Conservation (phyloP, 2,329 filamentous ascomycete genomes). For the Alternaria infectoria region DNA sequence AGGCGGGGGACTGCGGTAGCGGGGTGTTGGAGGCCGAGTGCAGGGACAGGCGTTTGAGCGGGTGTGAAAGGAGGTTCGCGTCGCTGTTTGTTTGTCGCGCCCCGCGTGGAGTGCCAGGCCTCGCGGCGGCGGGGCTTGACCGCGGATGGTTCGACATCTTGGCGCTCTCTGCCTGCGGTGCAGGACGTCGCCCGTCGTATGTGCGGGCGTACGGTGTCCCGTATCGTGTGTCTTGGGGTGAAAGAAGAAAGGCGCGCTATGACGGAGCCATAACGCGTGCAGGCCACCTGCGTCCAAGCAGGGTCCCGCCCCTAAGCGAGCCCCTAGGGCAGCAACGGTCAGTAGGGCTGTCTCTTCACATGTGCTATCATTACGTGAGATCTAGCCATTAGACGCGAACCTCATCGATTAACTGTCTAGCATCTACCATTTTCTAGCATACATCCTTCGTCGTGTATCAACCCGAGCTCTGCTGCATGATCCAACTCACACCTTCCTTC, state of each 20-base stretch:
- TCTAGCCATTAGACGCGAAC: background rate
- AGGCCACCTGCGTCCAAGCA: constrained; percentile 12
- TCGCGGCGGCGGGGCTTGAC: constrained; percentile 13
- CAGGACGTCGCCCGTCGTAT: constrained; percentile 29
- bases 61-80: constrained; percentile 39
- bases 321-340: constrained; percentile 14
- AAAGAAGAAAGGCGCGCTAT: constrained; percentile 21
- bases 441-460: background rate
- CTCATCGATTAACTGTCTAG: background rate
- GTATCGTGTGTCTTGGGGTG: constrained; percentile 5
- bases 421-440: background rate
- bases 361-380: background rate
- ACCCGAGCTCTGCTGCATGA: constrained; percentile 30
- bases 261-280: constrained; percentile 15
- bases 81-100: constrained; percentile 46
- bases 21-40: constrained; percentile 40
- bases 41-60: constrained; percentile 48
- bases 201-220: constrained; percentile 1
- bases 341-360: constrained; percentile 11
- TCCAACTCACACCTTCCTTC: constrained; percentile 44
- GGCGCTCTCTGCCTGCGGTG: constrained; percentile 29
- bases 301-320: constrained; percentile 18
- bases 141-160: constrained; percentile 34
- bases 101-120: constrained; percentile 15
- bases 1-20: constrained; percentile 38